Conservation (phyloP, 2,329 filamentous ascomycete species). For the Neopestalotiopsis sp. region DNA sequence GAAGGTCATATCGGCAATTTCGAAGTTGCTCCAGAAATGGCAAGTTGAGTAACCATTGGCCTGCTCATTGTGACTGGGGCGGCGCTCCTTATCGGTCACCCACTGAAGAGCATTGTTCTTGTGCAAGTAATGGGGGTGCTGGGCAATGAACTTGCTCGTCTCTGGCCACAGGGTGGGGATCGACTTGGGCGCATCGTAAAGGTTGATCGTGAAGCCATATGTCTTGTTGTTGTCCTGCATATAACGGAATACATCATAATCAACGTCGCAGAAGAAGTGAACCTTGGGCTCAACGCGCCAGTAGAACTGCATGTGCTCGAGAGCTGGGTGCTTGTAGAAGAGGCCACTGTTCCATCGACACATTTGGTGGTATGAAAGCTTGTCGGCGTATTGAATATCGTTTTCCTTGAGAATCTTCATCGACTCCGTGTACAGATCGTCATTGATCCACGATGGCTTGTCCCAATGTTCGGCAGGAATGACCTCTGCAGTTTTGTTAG, state of each 20-base stretch:
- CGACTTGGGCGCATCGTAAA: conserved; percentile 89
- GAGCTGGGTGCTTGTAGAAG: conserved; percentile 95
- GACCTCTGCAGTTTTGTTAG: conserved; percentile 60
- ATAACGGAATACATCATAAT: conserved; percentile 98
- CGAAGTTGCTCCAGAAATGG: conserved; percentile 99
- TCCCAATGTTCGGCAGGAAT: conserved; percentile 98
- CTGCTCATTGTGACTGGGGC: conserved; percentile 79
- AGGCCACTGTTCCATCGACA: conserved; percentile 98
- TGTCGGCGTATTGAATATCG: conserved; percentile 87
- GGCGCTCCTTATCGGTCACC: conserved; percentile 78
- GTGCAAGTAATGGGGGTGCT: conserved; percentile 81
- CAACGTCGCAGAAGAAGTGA: conserved; percentile 98
- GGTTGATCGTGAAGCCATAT: conserved; percentile 97
- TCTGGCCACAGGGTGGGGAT: conserved; percentile 95
- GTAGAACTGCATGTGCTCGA: conserved; percentile 86
- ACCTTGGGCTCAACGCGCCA: conserved; percentile 99
- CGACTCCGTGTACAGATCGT: conserved; percentile 84
- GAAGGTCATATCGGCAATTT: conserved; percentile 91
- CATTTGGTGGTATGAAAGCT: conserved; percentile 97
- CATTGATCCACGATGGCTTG: conserved; percentile 89
- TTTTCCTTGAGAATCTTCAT: conserved; percentile 82
- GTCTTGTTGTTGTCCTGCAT: conserved; percentile 99
- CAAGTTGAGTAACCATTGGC: conserved; percentile 97
- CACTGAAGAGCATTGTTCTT: conserved; percentile 86
- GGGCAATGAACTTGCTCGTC: conserved; percentile 85